These are phyloP conservation scores for Atalantia buxifolia DNA, from an alignment of 345 rosid genomes.

Conservation along the genomic window DNA sequence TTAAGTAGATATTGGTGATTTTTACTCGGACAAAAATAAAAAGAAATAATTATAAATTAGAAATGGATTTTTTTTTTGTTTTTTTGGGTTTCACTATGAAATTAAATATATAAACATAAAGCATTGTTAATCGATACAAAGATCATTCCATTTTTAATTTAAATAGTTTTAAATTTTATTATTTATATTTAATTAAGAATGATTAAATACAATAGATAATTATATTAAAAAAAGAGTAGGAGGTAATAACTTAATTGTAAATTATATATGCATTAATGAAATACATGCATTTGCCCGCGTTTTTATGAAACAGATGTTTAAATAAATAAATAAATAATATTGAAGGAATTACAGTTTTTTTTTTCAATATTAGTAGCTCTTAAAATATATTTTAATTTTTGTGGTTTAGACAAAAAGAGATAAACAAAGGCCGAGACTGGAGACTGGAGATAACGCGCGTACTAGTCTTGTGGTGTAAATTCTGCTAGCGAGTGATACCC, in stretches of 20 bases:
- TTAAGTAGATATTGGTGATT: constrained; percentile 6
- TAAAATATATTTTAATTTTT: neutral
- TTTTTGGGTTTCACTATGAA: neutral
- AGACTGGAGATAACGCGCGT: neutral
- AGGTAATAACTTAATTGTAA: too few species aligned
- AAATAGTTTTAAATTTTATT: too few species aligned
- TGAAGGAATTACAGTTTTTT: neutral
- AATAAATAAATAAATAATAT: neutral
- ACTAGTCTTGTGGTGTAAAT: constrained; percentile 11
- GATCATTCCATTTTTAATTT: too few species aligned
- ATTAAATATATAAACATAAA: neutral
- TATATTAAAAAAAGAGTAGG: too few species aligned
- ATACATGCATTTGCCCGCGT: too few species aligned
- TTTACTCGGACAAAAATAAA: neutral
- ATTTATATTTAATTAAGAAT: too few species aligned
- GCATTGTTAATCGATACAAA: too few species aligned
- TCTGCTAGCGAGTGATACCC: neutral
- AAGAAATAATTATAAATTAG: neutral
- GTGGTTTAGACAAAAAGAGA: neutral
- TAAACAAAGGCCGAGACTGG: too few species aligned
- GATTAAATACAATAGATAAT: too few species aligned
- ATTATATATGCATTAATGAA: too few species aligned
- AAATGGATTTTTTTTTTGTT: neutral
- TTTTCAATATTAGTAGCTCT: neutral
- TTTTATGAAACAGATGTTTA: too few species aligned